These are phyloP conservation scores for Picochlorum sp. DNA, from an alignment of 139 green algal species.

Conservation along the genomic window DNA sequence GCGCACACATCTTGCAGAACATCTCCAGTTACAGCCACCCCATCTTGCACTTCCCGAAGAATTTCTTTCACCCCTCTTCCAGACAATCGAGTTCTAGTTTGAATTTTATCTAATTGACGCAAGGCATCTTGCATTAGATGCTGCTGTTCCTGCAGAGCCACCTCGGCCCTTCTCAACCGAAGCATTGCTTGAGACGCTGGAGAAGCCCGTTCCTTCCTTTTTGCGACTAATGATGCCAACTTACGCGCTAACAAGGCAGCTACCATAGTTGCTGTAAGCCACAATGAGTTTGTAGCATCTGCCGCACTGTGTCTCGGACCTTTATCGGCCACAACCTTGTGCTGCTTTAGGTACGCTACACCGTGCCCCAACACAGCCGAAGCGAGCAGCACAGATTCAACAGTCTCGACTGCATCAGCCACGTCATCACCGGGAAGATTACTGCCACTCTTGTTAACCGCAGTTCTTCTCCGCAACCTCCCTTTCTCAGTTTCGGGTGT, in stretches of 20 bases:
- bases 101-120: constrained; percentile 29
- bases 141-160: constrained; percentile 10
- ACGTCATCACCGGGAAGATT: too few species aligned
- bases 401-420: background rate
- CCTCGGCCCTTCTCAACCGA: constrained; percentile 6
- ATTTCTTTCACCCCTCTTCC: constrained; percentile 14
- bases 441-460: too few species aligned
- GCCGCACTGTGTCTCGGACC: background rate
- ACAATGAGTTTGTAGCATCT: background rate
- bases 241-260: background rate
- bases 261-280: background rate
- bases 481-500: too few species aligned
- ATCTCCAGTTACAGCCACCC: constrained; percentile 12
- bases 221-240: background rate
- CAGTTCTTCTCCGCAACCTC: too few species aligned
- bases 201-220: background rate
- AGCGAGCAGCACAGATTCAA: constrained; percentile 3
- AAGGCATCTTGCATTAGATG: background rate
- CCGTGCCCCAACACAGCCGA: constrained; percentile 3
- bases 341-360: background rate
- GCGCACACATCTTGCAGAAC: background rate
- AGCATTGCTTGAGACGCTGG: constrained; percentile 6
- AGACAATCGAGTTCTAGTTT: constrained; percentile 7
- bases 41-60: constrained; percentile 17
- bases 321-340: background rate